Percentiles rank a stretch among this genome's conserved stretches.
phyloP scores from a whole-genome alignment of 2,329 filamentous ascomycete genomes.

The Ophiostoma angusticollis region DNA sequence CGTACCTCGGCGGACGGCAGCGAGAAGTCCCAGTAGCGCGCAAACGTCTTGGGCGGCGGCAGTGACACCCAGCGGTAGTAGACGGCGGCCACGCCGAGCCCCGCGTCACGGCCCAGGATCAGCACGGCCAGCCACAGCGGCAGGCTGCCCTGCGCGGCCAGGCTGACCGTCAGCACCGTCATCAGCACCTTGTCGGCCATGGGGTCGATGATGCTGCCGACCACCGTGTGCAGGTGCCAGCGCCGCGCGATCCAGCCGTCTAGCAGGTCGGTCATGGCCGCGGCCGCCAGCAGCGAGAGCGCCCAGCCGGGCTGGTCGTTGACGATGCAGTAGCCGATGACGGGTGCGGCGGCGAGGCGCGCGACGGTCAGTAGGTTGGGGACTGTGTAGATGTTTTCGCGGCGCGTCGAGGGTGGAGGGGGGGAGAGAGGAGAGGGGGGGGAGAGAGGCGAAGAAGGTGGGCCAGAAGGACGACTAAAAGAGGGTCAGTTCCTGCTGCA shows the following conservation, averaged over 20 bases:
- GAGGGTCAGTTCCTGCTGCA: no score
- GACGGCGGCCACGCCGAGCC: constrained; percentile 71
- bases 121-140: constrained; percentile 82
- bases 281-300: constrained; percentile 78
- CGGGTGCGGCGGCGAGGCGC: constrained; percentile 68
- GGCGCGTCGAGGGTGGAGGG: constrained; percentile 19
- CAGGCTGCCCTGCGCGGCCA: constrained; percentile 71
- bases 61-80: constrained; percentile 95
- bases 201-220: constrained; percentile 87
- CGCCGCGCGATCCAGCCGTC: constrained; percentile 87
- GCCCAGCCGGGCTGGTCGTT: constrained; percentile 70
- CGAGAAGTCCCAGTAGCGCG: constrained; percentile 93
- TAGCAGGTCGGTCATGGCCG: constrained; percentile 78
- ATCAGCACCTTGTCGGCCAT: constrained; percentile 96
- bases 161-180: constrained; percentile 77
- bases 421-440: neutral
- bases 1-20: constrained; percentile 76
- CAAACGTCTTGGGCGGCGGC: constrained; percentile 83
- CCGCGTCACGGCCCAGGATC: constrained; percentile 79
- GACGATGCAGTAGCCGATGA: constrained; percentile 79
- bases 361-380: constrained; percentile 87
- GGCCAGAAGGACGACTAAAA: no score
- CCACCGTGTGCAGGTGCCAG: constrained; percentile 83
- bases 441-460: neutral
- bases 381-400: constrained; percentile 94